phyloP scores from a whole-genome alignment of 345 rosid genomes.

The Sisymbrium altissimum region DNA sequence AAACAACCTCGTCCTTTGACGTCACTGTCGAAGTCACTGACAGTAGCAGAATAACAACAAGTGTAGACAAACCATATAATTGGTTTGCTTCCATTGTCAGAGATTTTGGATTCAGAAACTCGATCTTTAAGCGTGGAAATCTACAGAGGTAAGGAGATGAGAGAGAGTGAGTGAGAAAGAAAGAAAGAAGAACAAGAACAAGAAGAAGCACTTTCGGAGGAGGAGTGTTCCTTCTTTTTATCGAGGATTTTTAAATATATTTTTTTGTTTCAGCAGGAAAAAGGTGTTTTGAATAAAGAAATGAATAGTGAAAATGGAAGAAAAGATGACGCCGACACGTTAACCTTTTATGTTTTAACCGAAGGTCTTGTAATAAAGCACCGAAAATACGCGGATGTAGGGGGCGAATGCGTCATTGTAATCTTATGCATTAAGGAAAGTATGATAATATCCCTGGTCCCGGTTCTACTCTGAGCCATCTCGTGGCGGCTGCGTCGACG shows the following conservation, averaged over 20 bases:
- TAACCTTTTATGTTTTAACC: background rate
- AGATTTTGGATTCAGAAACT: slow-evolving; percentile 1
- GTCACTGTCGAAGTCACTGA: slow-evolving; percentile 19
- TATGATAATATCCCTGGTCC: background rate
- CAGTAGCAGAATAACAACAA: slow-evolving; percentile 16
- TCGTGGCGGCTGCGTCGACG: slow-evolving; percentile 31
- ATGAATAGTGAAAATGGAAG: background rate
- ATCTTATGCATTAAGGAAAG: too few relatives aligned
- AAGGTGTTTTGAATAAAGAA: slow-evolving; percentile 11
- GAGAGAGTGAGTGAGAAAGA: background rate
- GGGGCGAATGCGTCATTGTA: slow-evolving; percentile 20
- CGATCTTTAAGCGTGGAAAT: background rate
- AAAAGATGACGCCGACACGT: slow-evolving; percentile 22
- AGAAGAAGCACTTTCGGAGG: slow-evolving; percentile 13
- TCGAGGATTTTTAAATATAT: background rate
- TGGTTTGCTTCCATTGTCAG: slow-evolving; percentile 27
- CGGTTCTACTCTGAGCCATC: background rate
- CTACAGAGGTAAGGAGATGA: background rate
- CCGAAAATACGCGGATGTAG: slow-evolving; percentile 18
- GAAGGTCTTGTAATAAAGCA: slow-evolving; percentile 27
- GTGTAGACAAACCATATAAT: background rate
- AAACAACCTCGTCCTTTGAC: slow-evolving; percentile 52
- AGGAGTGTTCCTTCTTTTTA: slow-evolving; percentile 27
- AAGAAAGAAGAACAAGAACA: background rate
- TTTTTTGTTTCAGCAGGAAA: background rate